phyloP scores from a whole-genome alignment of 176 grass and related monocot species.

The Chrysopogon serrulatus region DNA sequence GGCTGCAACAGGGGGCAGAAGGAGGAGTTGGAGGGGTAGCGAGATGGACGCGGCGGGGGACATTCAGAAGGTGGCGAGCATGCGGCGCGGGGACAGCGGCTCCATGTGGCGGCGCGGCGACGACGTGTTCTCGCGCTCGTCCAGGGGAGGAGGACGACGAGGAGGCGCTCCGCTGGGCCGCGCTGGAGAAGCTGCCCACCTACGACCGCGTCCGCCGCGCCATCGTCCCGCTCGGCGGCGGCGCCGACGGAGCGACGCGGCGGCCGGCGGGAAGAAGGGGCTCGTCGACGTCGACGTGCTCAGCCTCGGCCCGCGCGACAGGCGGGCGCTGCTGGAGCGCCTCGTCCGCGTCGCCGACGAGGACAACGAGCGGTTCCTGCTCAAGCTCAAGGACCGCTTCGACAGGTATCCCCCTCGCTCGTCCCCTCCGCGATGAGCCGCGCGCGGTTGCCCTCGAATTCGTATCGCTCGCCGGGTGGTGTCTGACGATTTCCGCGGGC shows the following conservation, averaged over 20 bases:
- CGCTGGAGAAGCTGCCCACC: slow-evolving; percentile 85
- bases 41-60: slow-evolving; percentile 51
- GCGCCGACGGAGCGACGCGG: not conserved
- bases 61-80: slow-evolving; percentile 43
- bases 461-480: not conserved
- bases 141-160: slow-evolving; percentile 79
- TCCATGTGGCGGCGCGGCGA: slow-evolving; percentile 58
- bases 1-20: no score
- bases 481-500: slow-evolving; percentile 21
- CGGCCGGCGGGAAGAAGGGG: slow-evolving; percentile 14
- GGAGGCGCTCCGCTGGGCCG: slow-evolving; percentile 85
- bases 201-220: slow-evolving; percentile 68
- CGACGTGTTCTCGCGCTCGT: slow-evolving; percentile 72
- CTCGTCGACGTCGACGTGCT: slow-evolving; percentile 63
- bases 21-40: no score
- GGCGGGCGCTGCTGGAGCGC: slow-evolving; percentile 51
- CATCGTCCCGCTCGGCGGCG: slow-evolving; percentile 33
- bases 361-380: slow-evolving; percentile 83
- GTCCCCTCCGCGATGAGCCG: no score
- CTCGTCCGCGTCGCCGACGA: slow-evolving; percentile 75
- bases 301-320: slow-evolving; percentile 38
- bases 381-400: slow-evolving; percentile 86
- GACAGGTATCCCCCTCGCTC: slow-evolving; percentile 35
- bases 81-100: slow-evolving; percentile 38
- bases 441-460: no score